Conservation (phyloP, 306 rosid species). For the Prosopis cineraria region DNA sequence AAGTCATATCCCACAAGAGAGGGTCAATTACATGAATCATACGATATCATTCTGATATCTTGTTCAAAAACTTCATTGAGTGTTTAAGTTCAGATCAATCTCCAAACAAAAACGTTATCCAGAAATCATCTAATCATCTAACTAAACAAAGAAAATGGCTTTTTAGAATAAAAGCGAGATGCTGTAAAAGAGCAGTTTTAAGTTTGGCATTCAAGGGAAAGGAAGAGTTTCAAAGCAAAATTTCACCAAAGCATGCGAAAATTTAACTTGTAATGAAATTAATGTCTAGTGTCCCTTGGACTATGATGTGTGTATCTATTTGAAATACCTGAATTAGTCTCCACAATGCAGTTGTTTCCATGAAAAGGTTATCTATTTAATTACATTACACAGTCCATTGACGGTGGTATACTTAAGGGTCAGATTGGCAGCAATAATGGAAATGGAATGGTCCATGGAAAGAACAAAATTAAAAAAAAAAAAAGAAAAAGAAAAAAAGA, state of each 20-base stretch:
- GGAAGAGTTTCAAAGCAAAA: too few species aligned
- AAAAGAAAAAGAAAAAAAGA: too few species aligned
- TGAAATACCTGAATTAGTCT: constrained; percentile 25
- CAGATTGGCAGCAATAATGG: background rate
- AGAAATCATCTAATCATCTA: background rate
- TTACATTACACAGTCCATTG: constrained; percentile 15
- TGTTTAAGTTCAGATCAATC: too few species aligned
- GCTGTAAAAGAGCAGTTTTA: constrained; percentile 9
- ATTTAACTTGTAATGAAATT: background rate
- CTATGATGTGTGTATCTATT: constrained; percentile 2
- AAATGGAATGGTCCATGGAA: too few species aligned
- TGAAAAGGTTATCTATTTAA: constrained; percentile 16
- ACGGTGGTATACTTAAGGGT: constrained; percentile 10
- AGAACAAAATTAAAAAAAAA: too few species aligned
- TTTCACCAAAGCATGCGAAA: too few species aligned
- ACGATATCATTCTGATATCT: too few species aligned
- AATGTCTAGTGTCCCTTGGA: background rate
- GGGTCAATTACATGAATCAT: too few species aligned
- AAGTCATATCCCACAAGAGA: too few species aligned
- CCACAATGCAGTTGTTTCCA: constrained; percentile 8
- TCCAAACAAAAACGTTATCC: too few species aligned
- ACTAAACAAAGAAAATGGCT: background rate
- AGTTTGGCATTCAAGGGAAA: background rate
- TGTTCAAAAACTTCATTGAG: too few species aligned
- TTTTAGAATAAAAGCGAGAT: background rate